Percentiles rank a stretch among this genome's conserved stretches.
Conservation (phyloP, 2,329 filamentous ascomycete genomes). For the Fusarium begoniae region DNA sequence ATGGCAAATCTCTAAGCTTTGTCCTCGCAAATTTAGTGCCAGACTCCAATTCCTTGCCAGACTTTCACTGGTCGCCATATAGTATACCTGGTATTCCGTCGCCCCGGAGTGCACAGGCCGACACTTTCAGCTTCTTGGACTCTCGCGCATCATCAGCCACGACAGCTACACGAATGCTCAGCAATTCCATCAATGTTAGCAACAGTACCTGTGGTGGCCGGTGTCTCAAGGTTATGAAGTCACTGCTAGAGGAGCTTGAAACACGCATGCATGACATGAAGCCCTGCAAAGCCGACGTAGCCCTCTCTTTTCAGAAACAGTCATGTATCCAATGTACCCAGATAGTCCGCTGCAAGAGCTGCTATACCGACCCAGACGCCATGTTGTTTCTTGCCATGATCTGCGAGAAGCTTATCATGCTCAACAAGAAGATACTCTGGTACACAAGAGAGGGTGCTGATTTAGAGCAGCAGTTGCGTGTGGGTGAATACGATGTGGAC, state of each 20-base stretch:
- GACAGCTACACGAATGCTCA: neutral
- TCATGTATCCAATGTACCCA: neutral
- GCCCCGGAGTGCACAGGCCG: neutral
- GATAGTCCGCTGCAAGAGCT: neutral
- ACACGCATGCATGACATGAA: neutral
- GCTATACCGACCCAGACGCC: neutral
- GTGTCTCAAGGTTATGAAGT: neutral
- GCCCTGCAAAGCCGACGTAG: neutral
- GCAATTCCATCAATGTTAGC: too few species aligned
- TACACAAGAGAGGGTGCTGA: neutral
- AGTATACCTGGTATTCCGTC: neutral
- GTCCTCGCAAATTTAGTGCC: neutral
- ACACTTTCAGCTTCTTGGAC: neutral
- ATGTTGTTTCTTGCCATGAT: neutral
- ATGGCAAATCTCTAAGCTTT: neutral
- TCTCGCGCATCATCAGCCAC: neutral
- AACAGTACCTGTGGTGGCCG: neutral
- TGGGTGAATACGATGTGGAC: neutral
- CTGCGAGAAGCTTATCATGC: neutral
- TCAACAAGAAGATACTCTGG: neutral
- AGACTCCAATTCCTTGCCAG: neutral
- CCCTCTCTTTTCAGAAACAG: neutral
- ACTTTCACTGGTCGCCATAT: neutral
- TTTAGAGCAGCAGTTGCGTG: neutral
- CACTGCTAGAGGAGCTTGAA: neutral